phyloP scores from a whole-genome alignment of 176 grass and related monocot genomes.

The Carex parvula region DNA sequence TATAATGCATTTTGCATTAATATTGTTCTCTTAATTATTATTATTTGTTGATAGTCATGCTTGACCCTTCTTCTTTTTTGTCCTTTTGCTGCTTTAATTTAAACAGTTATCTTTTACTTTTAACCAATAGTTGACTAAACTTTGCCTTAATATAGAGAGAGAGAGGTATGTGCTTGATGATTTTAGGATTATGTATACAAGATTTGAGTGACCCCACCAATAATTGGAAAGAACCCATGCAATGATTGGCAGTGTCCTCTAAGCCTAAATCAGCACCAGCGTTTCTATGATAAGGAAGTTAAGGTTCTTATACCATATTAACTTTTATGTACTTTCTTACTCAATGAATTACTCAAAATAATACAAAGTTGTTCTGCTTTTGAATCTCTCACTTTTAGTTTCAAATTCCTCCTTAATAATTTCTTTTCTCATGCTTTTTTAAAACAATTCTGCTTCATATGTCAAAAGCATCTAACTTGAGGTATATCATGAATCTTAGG shows the following conservation, averaged over 20 bases:
- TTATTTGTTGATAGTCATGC: neutral
- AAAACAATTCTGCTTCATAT: neutral
- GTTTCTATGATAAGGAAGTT: neutral
- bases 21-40: neutral
- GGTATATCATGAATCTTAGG: neutral
- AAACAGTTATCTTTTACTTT: neutral
- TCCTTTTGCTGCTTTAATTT: neutral
- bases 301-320: neutral
- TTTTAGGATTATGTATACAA: constrained; percentile 1
- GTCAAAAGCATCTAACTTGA: neutral
- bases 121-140: neutral
- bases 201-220: constrained; percentile 17
- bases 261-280: neutral
- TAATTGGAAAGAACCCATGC: neutral
- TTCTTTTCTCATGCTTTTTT: neutral
- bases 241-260: constrained; percentile 14
- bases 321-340: neutral
- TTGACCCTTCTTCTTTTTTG: neutral
- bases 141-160: neutral
- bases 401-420: neutral
- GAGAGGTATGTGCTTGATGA: neutral
- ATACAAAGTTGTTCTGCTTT: neutral
- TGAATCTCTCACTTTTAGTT: neutral
- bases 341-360: neutral
- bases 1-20: neutral